Conservation (phyloP, 2,329 filamentous ascomycete genomes). For the Colletotrichum sp. region DNA sequence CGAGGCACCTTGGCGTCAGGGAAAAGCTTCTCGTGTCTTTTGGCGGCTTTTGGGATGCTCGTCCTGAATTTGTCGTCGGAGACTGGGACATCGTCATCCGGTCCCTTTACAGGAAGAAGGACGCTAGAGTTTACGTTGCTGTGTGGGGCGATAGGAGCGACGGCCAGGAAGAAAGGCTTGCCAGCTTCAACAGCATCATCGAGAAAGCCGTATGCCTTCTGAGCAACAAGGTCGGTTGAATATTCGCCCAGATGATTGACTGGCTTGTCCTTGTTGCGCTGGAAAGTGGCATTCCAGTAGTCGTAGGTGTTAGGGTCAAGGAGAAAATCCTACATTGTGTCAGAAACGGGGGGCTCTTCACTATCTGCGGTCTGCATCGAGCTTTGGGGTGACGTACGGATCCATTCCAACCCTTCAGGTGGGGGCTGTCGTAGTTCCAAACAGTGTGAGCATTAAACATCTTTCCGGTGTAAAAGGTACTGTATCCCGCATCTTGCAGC, state of each 20-base stretch:
- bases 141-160: constrained; percentile 50
- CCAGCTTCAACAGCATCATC: constrained; percentile 60
- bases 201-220: constrained; percentile 64
- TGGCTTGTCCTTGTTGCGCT: constrained; percentile 57
- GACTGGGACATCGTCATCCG: constrained; percentile 54
- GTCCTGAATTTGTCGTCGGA: constrained; percentile 50
- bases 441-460: constrained; percentile 56
- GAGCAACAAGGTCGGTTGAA: constrained; percentile 61
- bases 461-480: constrained; percentile 60
- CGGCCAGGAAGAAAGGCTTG: constrained; percentile 59
- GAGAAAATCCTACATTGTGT: constrained; percentile 44
- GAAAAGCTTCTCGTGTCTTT: constrained; percentile 66
- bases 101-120: constrained; percentile 60
- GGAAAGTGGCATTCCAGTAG: constrained; percentile 69
- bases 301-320: constrained; percentile 71
- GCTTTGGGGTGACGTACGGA: constrained; percentile 33
- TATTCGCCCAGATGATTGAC: constrained; percentile 44
- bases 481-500: constrained; percentile 55
- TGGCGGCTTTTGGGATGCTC: constrained; percentile 36
- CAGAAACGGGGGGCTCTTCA: background rate
- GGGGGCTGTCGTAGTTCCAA: constrained; percentile 54
- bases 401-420: constrained; percentile 59
- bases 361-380: background rate
- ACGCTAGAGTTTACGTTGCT: constrained; percentile 29
- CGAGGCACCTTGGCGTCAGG: constrained; percentile 62